phyloP scores from a whole-genome alignment of 1,284 basidiomycete genomes.

The Ustilago hordei region DNA sequence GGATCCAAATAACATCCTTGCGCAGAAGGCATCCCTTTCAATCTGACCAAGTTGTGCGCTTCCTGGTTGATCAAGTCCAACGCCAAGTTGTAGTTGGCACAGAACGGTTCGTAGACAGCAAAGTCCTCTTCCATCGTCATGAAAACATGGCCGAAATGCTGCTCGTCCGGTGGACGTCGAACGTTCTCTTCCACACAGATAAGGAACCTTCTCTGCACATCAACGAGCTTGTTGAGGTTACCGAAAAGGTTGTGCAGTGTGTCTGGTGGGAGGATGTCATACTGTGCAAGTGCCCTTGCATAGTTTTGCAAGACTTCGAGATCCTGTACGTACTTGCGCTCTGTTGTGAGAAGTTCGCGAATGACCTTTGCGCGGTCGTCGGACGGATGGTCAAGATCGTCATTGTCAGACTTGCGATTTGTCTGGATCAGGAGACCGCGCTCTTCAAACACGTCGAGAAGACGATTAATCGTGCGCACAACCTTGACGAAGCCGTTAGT shows the following conservation, averaged over 20 bases:
- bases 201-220: conserved; percentile 95
- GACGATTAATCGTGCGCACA: conserved; percentile 87
- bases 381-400: conserved; percentile 61
- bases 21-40: conserved; percentile 57
- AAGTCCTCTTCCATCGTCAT: conserved; percentile 81
- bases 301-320: conserved; percentile 84
- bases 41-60: conserved; percentile 49
- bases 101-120: conserved; percentile 88
- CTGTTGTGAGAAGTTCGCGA: conserved; percentile 89
- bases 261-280: conserved; percentile 88
- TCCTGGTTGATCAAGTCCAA: conserved; percentile 80
- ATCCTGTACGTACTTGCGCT: conserved; percentile 97
- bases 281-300: conserved; percentile 75
- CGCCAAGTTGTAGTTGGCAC: conserved; percentile 81
- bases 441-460: conserved; percentile 83
- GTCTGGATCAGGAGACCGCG: conserved; percentile 77
- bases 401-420: conserved; percentile 70
- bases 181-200: conserved; percentile 78
- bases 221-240: conserved; percentile 92
- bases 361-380: conserved; percentile 82
- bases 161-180: conserved; percentile 78
- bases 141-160: conserved; percentile 71
- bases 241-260: conserved; percentile 96
- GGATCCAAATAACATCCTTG: conserved; percentile 70
- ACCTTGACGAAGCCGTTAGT: conserved; percentile 95